phyloP scores from a whole-genome alignment of 257 asterid species.

The Solanum lycopersicoides region DNA sequence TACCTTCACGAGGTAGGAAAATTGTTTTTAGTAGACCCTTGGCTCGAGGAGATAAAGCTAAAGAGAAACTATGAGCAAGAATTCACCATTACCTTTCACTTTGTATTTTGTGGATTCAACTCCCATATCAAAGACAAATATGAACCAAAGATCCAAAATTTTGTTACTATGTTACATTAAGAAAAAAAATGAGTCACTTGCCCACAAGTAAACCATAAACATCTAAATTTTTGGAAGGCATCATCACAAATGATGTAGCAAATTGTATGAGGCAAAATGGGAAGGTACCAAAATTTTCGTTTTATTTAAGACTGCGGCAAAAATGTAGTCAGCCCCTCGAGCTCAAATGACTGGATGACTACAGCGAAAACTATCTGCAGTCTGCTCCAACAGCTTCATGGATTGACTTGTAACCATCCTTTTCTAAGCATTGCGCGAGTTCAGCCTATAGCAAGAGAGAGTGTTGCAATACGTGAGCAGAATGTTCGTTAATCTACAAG shows the following conservation, averaged over 20 bases:
- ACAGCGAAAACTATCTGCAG: slow-evolving; percentile 40
- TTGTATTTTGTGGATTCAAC: background rate
- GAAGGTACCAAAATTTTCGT: background rate
- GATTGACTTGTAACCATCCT: slow-evolving; percentile 76
- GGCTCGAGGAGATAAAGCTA: background rate
- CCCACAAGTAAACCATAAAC: background rate
- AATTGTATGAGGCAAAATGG: background rate
- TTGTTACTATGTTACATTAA: background rate
- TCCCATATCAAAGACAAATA: background rate
- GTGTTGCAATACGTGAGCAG: background rate
- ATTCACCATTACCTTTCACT: background rate
- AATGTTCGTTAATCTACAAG: background rate
- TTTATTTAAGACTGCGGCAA: background rate
- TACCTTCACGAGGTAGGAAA: background rate
- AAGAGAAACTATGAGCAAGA: background rate
- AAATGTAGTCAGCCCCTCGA: background rate
- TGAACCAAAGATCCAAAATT: slow-evolving; percentile 3
- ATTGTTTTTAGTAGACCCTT: background rate
- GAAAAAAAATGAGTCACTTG: background rate
- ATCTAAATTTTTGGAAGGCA: background rate
- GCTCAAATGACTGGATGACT: background rate
- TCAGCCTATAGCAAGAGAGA: slow-evolving; percentile 46
- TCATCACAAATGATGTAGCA: background rate
- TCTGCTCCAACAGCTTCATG: slow-evolving; percentile 86
- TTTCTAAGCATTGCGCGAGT: slow-evolving; percentile 71